These are phyloP conservation scores for Penstemon davidsonii DNA, from an alignment of 257 asterid genomes.

Conservation along the genomic window DNA sequence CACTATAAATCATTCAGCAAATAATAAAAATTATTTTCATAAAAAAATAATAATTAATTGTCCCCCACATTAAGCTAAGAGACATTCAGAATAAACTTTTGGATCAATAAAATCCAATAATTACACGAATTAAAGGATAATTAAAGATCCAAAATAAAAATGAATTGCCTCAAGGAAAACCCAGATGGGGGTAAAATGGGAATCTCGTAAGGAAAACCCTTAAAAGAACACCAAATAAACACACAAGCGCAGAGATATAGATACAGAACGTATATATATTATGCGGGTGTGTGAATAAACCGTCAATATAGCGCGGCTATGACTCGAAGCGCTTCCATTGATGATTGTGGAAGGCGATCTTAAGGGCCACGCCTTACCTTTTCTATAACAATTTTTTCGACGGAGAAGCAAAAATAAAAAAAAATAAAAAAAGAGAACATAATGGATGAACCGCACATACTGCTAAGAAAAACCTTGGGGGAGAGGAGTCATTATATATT, in stretches of 20 bases:
- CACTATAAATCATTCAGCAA: neutral
- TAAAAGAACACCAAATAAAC: constrained; percentile 33
- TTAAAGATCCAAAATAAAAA: constrained; percentile 22
- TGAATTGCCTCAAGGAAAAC: constrained; percentile 10
- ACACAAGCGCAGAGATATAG: constrained; percentile 13
- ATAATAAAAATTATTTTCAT: neutral
- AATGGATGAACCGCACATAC: too few species aligned
- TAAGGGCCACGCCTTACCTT: constrained; percentile 68
- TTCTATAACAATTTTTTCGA: too few species aligned
- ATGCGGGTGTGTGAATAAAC: neutral
- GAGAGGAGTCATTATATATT: too few species aligned
- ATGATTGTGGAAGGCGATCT: constrained; percentile 82
- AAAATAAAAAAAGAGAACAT: too few species aligned
- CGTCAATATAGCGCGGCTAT: constrained; percentile 62
- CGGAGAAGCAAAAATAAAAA: too few species aligned
- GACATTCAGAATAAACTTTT: constrained; percentile 11
- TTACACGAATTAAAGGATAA: neutral
- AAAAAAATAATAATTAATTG: neutral
- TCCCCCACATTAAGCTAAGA: constrained; percentile 29
- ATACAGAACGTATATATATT: constrained; percentile 16
- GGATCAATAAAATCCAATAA: constrained; percentile 11
- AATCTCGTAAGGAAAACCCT: constrained; percentile 45
- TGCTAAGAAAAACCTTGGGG: too few species aligned
- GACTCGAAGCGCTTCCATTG: constrained; percentile 94
- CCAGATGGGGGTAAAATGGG: constrained; percentile 26